Percentiles rank a stretch among this genome's conserved stretches.
Evolutionary conservation across 768 basidiomycete genomes (phyloP).

Genomic region (Mycena alexandri): DNA sequence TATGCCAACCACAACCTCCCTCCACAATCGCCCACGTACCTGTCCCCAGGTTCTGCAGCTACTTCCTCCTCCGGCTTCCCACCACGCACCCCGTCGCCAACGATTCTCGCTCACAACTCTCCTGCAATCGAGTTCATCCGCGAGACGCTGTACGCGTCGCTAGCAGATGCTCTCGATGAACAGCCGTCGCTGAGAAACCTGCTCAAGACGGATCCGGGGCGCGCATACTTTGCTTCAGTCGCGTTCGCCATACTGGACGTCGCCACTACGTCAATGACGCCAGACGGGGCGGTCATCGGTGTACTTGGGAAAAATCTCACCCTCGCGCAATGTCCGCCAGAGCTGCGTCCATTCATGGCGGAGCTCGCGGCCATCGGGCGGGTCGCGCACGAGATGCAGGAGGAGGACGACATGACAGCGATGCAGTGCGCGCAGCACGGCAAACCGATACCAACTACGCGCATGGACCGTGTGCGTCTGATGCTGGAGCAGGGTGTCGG

Average conservation of each 20-base stretch:
- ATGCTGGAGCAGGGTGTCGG: conserved; percentile 75
- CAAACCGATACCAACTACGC: conserved; percentile 53
- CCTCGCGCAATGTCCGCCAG: conserved; percentile 69
- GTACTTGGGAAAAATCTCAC: conserved; percentile 71
- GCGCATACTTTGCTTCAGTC: conserved; percentile 86
- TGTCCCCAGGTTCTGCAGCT: conserved; percentile 45
- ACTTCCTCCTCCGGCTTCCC: conserved; percentile 41
- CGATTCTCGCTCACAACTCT: conserved; percentile 61
- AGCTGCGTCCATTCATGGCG: conserved; percentile 76
- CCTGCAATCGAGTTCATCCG: conserved; percentile 84
- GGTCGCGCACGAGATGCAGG: conserved; percentile 61
- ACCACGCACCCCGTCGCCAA: conserved; percentile 49
- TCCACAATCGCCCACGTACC: conserved; percentile 44
- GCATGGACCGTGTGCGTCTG: conserved; percentile 68
- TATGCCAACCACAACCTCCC: conserved; percentile 39
- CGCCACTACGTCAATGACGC: conserved; percentile 62
- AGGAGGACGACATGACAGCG: conserved; percentile 66
- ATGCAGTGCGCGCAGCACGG: conserved; percentile 56
- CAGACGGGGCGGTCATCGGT: conserved; percentile 66
- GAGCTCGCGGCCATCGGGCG: conserved; percentile 71
- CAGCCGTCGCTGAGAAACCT: conserved; percentile 66
- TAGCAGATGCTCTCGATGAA: conserved; percentile 76
- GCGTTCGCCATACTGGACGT: conserved; percentile 80
- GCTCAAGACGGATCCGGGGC: conserved; percentile 71
- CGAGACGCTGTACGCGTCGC: conserved; percentile 87